Percentiles rank a stretch among this genome's conserved stretches.
Conservation (phyloP, 2,329 filamentous ascomycete species). For the Xylariaceae sp. region DNA sequence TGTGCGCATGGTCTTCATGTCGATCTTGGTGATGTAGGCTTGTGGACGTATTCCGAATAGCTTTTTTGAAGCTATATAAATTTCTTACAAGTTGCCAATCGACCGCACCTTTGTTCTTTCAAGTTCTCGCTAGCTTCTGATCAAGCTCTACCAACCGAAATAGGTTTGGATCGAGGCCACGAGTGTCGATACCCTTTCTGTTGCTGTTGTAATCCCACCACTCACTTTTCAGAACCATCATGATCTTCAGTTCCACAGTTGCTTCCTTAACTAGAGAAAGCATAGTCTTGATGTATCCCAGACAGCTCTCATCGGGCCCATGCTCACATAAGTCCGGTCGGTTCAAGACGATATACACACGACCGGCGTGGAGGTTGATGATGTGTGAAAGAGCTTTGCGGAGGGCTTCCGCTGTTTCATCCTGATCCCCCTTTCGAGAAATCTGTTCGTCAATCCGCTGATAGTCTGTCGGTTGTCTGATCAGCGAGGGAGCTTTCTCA, state of each 20-base stretch:
- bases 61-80: no score
- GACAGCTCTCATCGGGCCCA: slow-evolving; percentile 2
- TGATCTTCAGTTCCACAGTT: slow-evolving; percentile 1
- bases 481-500: background rate
- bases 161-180: background rate
- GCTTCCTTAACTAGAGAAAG: slow-evolving; percentile 2
- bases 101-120: no score
- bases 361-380: background rate
- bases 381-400: slow-evolving; percentile 3
- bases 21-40: no score
- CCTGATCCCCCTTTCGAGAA: background rate
- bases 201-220: slow-evolving; percentile 4
- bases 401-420: background rate
- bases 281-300: slow-evolving; percentile 3
- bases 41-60: no score
- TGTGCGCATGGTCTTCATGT: no score
- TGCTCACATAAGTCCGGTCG: slow-evolving; percentile 5
- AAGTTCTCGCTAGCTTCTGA: background rate
- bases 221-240: slow-evolving; percentile 2
- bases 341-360: slow-evolving; percentile 3
- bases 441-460: slow-evolving; percentile 1
- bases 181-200: background rate
- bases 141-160: slow-evolving; percentile 2
- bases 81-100: no score
- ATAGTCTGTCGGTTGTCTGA: background rate